phyloP scores from a whole-genome alignment of 1,284 basidiomycete genomes.

The Porphyrellus sp. region DNA sequence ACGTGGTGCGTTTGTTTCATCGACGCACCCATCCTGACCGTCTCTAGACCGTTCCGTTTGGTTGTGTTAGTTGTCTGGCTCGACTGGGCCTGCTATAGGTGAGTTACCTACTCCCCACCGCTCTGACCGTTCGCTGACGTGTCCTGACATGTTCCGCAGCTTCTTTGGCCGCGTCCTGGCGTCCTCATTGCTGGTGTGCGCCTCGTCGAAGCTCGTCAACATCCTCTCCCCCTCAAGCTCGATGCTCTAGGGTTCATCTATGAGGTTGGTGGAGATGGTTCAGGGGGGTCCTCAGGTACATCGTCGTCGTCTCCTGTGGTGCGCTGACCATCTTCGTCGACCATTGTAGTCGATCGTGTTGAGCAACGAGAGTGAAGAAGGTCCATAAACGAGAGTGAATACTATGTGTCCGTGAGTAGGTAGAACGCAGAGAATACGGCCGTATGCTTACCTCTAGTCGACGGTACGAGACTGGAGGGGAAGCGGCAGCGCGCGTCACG shows the following conservation, averaged over 20 bases:
- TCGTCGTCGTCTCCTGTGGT: background rate
- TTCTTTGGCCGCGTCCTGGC: background rate
- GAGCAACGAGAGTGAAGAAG: no score
- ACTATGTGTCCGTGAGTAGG: no score
- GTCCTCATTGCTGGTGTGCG: background rate
- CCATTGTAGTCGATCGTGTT: background rate
- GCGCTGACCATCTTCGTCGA: background rate
- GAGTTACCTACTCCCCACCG: no score
- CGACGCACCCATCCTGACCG: background rate
- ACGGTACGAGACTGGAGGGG: no score
- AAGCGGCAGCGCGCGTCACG: no score
- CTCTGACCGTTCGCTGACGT: background rate
- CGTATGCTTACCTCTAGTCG: no score
- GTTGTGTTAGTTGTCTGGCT: background rate
- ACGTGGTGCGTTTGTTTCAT: background rate
- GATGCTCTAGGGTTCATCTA: background rate
- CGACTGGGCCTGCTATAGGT: no score
- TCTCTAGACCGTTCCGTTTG: background rate
- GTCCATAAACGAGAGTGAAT: no score
- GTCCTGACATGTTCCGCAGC: background rate
- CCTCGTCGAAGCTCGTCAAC: no score
- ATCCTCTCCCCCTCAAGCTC: background rate
- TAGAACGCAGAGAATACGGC: no score
- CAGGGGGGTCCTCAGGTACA: background rate
- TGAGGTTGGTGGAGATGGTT: background rate